Percentiles rank a stretch among this genome's conserved stretches.
Evolutionary conservation across 805 yeast genomes (phyloP).

Genomic region (Tetrapisispora taiwanensis): DNA sequence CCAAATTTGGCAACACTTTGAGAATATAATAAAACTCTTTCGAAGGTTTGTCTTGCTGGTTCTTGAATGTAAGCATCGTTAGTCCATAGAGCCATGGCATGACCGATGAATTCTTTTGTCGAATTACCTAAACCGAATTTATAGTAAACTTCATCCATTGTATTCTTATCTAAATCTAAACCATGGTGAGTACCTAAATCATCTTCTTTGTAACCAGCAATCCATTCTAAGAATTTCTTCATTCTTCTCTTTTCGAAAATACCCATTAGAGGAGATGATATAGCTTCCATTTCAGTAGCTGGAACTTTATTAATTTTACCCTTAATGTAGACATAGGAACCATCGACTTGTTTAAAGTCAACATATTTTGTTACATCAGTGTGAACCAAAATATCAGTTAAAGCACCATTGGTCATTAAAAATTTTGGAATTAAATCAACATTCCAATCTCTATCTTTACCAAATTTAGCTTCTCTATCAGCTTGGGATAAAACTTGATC

Average conservation of each 20-base stretch:
- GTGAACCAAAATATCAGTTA: constrained; percentile 88
- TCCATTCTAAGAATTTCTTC: constrained; percentile 84
- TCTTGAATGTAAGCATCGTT: constrained; percentile 80
- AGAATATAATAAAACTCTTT: constrained; percentile 74
- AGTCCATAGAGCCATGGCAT: constrained; percentile 95
- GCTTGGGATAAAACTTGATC: constrained; percentile 61
- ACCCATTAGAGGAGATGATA: constrained; percentile 87
- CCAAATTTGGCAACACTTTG: constrained; percentile 92
- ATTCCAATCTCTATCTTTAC: constrained; percentile 96
- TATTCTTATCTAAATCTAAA: constrained; percentile 70
- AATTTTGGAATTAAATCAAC: constrained; percentile 95
- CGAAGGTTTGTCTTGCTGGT: constrained; percentile 87
- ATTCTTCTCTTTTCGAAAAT: constrained; percentile 91
- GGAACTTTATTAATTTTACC: constrained; percentile 95
- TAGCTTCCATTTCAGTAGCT: constrained; percentile 81
- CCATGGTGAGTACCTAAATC: constrained; percentile 76
- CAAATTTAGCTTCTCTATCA: constrained; percentile 57
- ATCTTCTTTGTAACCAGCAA: constrained; percentile 71
- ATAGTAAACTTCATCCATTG: constrained; percentile 84
- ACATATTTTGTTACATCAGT: constrained; percentile 93
- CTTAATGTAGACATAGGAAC: constrained; percentile 79
- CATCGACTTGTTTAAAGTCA: constrained; percentile 94
- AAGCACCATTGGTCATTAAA: constrained; percentile 94
- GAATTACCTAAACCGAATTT: constrained; percentile 88
- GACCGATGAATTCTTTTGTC: constrained; percentile 93